Base-by-base conservation (phyloP, 1,139 yeast genomes). In the Sugiyamaella novakii region DNA sequence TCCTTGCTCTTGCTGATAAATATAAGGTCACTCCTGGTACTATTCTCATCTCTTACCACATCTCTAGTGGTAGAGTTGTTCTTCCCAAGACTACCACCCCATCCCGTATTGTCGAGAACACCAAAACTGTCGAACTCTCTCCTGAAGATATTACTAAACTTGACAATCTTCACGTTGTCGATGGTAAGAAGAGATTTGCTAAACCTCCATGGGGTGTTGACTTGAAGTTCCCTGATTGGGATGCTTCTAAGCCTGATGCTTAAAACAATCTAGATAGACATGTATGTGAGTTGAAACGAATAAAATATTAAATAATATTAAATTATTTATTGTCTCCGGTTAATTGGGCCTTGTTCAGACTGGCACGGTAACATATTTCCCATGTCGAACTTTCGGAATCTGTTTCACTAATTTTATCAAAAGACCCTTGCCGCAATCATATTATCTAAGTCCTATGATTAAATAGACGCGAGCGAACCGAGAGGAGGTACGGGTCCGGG, bases 11-110 rank as follows among this genome's bases (percentile, higher is more conserved):
- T 53, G 88, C 91, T 42, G 70, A 76, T 49, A 76, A 77, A 58
- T 74, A 83, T 64, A 63, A 67, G 24, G 81, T 77, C 36, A 70
- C 79, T 2, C 72, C 86, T 11, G 87, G 87, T 34, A 78, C 79
- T 53, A 70, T 87, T 22, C 73, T 83, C 55, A 74, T 86, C 55
- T 80, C 86, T 47, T 87, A 92, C 89, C 86, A 80, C 53, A 71
- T 84, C 28, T 76, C 80, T 65, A 79, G 88, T 67, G 87, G 84
- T 36, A 75, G 81, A 45, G 80, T 82, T 25, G 86, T 82, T 11
- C 72, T 87, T 58, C 92, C 95, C 52, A 87, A 87, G 70, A 81
- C 92, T 25, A 77, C 78, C 42, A 81, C 77, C 29, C 76, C 79
- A 15, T 64, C 69, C 8, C 79, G 95, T 71, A 77, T 87, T 54